phyloP scores from a whole-genome alignment of 345 rosid genomes.

The Toxicodendron radicans region DNA sequence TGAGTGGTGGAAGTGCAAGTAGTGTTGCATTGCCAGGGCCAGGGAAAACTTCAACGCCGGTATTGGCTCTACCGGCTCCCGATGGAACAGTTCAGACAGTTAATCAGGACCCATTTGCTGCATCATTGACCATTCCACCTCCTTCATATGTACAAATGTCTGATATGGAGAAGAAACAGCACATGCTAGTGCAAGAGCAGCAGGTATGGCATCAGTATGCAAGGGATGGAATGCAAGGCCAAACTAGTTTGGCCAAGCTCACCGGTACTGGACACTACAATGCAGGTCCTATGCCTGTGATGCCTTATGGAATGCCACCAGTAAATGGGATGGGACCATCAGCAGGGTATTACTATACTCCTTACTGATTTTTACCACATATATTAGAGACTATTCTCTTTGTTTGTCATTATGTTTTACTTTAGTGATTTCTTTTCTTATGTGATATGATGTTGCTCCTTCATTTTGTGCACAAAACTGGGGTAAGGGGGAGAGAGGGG shows the following conservation, averaged over 20 bases:
- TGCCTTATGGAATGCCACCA: conserved; percentile 65
- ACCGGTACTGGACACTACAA: conserved; percentile 39
- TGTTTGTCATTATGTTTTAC: conserved; percentile 26
- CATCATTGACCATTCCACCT: conserved; percentile 63
- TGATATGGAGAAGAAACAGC: conserved; percentile 82
- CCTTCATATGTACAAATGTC: conserved; percentile 84
- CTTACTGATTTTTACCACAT: conserved; percentile 33
- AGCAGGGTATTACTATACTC: conserved; percentile 47
- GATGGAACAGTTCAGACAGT: conserved; percentile 69
- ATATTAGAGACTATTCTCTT: conserved; percentile 29
- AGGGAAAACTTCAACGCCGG: conserved; percentile 44
- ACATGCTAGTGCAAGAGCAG: conserved; percentile 66
- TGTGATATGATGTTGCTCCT: conserved; percentile 27
- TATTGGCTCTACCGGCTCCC: conserved; percentile 79
- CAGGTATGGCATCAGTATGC: conserved; percentile 76
- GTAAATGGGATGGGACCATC: conserved; percentile 49
- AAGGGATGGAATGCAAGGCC: conserved; percentile 80
- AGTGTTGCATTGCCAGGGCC: conserved; percentile 68
- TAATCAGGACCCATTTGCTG: conserved; percentile 77
- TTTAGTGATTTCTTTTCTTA: conserved; percentile 21
- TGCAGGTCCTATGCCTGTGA: conserved; percentile 34
- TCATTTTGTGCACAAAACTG: conserved; percentile 29
- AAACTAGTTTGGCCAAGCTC: conserved; percentile 62
- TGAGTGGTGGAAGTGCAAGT: conserved; percentile 74
- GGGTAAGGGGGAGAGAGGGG: conserved; percentile 15